Base-by-base conservation (phyloP, 768 basidiomycete species). In the Fibroporia radiculosa region DNA sequence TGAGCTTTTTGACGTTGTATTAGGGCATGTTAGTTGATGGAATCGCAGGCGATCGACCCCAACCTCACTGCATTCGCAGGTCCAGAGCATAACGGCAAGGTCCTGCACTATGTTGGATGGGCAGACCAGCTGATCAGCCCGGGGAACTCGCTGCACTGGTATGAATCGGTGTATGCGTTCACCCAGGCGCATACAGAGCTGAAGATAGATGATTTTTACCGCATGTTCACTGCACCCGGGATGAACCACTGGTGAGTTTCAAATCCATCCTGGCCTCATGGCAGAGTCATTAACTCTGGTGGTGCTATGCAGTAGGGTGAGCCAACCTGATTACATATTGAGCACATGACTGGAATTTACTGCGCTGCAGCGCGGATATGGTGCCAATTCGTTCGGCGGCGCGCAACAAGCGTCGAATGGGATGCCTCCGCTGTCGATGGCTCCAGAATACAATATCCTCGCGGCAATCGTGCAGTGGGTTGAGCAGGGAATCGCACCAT, bases 391-490 rank as follows among this genome's bases (percentile, higher is more conserved):
- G 23, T 57, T 63, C 40, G 61, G 61, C n/a, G 49, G 53, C 24
- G 45, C 48, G 13, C 51, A 52, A 20, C 51, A 55, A 39, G 56
- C 58, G 8, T 47, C 48, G 22, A 48, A 47, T 22, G 28, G 48
- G 24, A 50, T 47, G 43, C 48, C 56, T 11, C 39, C 46, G 8
- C 28, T 47, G 6, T 32, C 29, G 6, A 16, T 32, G 24, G 38
- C 39, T 11, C 28, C 46, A 4, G 28, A 47, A 18, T 22, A 47
- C 31, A 41, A 63, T 45, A 52, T 63, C 23, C 45, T 63, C 19
- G 54, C 55, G 6, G 61, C 61, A 4, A 49, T 64, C 13, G 62
- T 66, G 8, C 49, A 48, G 18, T 66, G 64, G 64, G 61, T 66
- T 27, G 64, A 66, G 49, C 31, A 59, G 6, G 63, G 54, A 5